These are phyloP conservation scores for Aureobasidium sp. DNA, from an alignment of 2,329 filamentous ascomycete genomes.

Conservation along the genomic window DNA sequence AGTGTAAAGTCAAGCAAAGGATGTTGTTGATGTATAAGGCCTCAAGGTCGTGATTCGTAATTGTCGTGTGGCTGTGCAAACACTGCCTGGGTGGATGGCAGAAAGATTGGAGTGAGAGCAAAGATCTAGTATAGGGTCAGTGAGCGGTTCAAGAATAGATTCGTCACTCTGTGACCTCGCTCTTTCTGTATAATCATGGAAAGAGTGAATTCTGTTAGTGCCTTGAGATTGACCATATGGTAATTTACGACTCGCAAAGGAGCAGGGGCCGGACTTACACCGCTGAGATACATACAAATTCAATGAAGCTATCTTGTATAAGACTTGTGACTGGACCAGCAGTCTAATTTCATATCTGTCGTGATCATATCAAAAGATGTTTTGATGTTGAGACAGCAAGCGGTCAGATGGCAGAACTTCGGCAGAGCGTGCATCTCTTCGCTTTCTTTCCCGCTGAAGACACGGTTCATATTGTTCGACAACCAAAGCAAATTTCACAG, in stretches of 20 bases:
- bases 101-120: neutral
- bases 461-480: too few relatives aligned
- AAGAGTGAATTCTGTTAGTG: neutral
- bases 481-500: too few relatives aligned
- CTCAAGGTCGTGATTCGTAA: neutral
- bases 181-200: too few relatives aligned
- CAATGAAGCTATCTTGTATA: too few relatives aligned
- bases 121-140: neutral
- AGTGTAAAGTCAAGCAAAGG: neutral
- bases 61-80: conserved; percentile 9
- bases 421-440: neutral
- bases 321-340: conserved; percentile 9
- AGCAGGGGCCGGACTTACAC: neutral
- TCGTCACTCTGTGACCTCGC: too few relatives aligned
- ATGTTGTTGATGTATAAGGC: neutral
- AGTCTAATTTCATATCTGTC: neutral
- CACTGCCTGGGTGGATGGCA: neutral
- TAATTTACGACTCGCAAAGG: neutral
- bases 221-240: neutral
- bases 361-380: neutral
- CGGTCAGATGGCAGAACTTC: neutral
- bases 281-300: too few relatives aligned
- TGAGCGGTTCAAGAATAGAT: too few relatives aligned
- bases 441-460: too few relatives aligned
- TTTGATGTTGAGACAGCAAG: neutral